These are phyloP conservation scores for Epichloe sp. DNA, from an alignment of 2,329 filamentous ascomycete species.

Conservation along the genomic window DNA sequence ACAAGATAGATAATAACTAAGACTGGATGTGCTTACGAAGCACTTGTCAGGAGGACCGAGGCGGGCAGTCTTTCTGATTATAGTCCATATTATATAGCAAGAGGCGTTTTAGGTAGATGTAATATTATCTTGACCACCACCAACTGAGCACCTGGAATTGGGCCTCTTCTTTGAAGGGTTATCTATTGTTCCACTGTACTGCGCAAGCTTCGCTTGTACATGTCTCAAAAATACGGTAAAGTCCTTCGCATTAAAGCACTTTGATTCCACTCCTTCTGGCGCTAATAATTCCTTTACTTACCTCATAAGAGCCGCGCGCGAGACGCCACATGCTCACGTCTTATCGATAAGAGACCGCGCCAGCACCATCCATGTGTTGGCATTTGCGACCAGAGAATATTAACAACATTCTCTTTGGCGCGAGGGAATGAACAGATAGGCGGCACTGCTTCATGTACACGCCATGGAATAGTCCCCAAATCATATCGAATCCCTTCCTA, in stretches of 20 bases:
- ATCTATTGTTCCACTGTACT: no score
- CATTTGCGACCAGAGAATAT: not conserved
- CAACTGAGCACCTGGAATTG: not conserved
- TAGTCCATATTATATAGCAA: constrained; percentile 1
- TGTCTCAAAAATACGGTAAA: no score
- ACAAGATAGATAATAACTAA: constrained; percentile 63
- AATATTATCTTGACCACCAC: not conserved
- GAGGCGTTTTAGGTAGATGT: not conserved
- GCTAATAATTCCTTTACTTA: not conserved
- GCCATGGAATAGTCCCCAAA: not conserved
- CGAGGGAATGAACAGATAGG: not conserved
- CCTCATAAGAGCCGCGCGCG: not conserved
- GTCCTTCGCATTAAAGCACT: no score
- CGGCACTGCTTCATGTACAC: not conserved
- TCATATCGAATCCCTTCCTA: not conserved
- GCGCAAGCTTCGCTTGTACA: no score
- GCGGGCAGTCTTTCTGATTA: not conserved
- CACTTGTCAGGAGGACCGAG: not conserved
- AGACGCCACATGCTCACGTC: not conserved
- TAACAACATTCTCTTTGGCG: not conserved
- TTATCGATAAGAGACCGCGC: not conserved
- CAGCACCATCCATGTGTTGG: not conserved
- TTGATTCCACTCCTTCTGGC: not conserved
- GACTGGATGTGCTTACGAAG: not conserved
- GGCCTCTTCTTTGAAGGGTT: not conserved